Conservation (phyloP, 129 eudicot genomes). For the Centrapalus pauciflorus region DNA sequence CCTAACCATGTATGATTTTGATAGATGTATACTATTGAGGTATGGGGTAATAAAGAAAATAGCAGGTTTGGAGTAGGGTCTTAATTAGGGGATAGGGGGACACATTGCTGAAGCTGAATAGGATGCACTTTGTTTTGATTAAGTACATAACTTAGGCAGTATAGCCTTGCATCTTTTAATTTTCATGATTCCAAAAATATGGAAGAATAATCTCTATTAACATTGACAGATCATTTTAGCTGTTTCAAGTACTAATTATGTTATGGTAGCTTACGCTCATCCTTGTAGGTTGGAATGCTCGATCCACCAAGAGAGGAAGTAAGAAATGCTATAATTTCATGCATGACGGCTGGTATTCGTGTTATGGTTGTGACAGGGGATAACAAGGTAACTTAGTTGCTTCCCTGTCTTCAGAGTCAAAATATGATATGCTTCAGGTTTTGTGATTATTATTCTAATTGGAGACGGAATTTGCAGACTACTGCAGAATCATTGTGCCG, state of each 20-base stretch:
- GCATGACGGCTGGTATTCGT: slow-evolving; percentile 99
- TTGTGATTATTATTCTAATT: slow-evolving; percentile 12
- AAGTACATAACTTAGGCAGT: not conserved
- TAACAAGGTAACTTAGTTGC: slow-evolving; percentile 67
- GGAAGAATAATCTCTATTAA: not conserved
- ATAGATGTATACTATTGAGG: no score
- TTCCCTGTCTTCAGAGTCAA: not conserved
- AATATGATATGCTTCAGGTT: not conserved
- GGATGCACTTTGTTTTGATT: not conserved
- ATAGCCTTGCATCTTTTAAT: not conserved
- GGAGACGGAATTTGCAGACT: slow-evolving; percentile 37
- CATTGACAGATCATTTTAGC: not conserved
- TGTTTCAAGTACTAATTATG: not conserved
- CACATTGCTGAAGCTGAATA: no score
- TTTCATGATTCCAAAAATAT: not conserved
- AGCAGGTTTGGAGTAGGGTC: no score
- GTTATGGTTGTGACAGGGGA: slow-evolving; percentile 98
- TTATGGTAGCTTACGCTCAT: not conserved
- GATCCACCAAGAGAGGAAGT: slow-evolving; percentile 99
- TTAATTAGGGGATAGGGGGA: no score
- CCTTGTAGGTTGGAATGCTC: slow-evolving; percentile 88
- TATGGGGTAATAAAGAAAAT: no score
- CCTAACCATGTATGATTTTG: no score
- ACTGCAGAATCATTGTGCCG: slow-evolving; percentile 96
- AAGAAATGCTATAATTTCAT: slow-evolving; percentile 81